These are phyloP conservation scores for Erigeron philadelphicus DNA, from an alignment of 140 eudicot genomes.

Conservation along the genomic window DNA sequence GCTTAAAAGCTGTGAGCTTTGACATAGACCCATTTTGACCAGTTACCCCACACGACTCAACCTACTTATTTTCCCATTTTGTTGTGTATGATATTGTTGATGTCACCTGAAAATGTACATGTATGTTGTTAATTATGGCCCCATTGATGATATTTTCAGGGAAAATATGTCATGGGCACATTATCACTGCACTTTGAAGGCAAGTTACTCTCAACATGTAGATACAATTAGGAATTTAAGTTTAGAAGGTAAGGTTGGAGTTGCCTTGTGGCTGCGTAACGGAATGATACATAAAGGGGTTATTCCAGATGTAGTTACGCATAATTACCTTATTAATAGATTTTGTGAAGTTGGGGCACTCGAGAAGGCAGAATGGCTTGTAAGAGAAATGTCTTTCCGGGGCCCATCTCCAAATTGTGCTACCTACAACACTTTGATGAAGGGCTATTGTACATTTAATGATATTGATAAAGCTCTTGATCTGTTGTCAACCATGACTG, in stretches of 20 bases:
- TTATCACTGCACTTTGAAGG: conserved; percentile 22
- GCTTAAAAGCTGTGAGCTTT: background rate
- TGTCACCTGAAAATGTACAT: background rate
- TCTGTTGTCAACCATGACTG: conserved; percentile 48
- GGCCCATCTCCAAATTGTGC: conserved; percentile 77
- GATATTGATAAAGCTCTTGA: conserved; percentile 62
- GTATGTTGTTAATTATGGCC: conserved; percentile 3
- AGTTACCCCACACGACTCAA: background rate
- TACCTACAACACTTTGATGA: conserved; percentile 69
- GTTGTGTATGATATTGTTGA: background rate
- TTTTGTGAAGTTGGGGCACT: conserved; percentile 54
- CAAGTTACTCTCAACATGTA: conserved; percentile 33
- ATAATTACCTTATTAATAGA: conserved; percentile 67
- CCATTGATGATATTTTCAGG: conserved; percentile 35
- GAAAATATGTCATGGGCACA: conserved; percentile 46
- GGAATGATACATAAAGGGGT: conserved; percentile 41
- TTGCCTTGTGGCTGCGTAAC: conserved; percentile 50
- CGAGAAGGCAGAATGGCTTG: conserved; percentile 67
- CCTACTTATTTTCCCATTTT: background rate
- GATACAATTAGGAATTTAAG: conserved; percentile 48
- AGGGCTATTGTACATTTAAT: conserved; percentile 56
- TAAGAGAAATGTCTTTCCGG: conserved; percentile 42
- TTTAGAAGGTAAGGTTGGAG: conserved; percentile 57
- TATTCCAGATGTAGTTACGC: conserved; percentile 58
- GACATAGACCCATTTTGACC: background rate